These are phyloP conservation scores for Pulveroboletus ravenelii DNA, from an alignment of 768 basidiomycete genomes.

Conservation along the genomic window DNA sequence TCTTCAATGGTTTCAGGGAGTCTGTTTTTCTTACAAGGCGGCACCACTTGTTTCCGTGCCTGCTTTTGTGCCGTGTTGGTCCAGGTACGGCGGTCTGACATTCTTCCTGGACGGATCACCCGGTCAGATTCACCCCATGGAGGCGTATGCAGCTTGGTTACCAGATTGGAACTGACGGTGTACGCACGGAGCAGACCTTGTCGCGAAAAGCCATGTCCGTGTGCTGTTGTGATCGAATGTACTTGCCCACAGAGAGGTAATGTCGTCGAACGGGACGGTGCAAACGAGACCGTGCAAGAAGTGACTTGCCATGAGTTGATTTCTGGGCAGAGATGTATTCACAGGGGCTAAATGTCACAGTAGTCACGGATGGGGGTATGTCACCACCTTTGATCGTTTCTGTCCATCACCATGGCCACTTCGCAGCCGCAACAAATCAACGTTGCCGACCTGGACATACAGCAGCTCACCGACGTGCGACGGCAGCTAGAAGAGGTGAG, in stretches of 20 bases:
- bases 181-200: no score
- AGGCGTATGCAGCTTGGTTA: background rate
- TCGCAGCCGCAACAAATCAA: conserved; percentile 66
- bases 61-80: background rate
- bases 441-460: conserved; percentile 75
- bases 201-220: no score
- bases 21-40: background rate
- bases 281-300: no score
- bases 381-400: conserved; percentile 6
- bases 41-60: no score
- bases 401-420: conserved; percentile 29
- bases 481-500: conserved; percentile 88
- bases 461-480: conserved; percentile 84
- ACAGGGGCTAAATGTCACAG: conserved; percentile 11
- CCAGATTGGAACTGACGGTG: no score
- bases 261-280: no score
- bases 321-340: no score
- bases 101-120: conserved; percentile 7
- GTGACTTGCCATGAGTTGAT: no score
- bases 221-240: background rate
- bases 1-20: background rate
- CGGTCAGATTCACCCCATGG: background rate
- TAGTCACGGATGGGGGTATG: conserved; percentile 2
- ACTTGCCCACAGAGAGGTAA: no score
- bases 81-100: background rate